phyloP scores from a whole-genome alignment of 176 grass and related monocot species.

The Dactylis glomerata region DNA sequence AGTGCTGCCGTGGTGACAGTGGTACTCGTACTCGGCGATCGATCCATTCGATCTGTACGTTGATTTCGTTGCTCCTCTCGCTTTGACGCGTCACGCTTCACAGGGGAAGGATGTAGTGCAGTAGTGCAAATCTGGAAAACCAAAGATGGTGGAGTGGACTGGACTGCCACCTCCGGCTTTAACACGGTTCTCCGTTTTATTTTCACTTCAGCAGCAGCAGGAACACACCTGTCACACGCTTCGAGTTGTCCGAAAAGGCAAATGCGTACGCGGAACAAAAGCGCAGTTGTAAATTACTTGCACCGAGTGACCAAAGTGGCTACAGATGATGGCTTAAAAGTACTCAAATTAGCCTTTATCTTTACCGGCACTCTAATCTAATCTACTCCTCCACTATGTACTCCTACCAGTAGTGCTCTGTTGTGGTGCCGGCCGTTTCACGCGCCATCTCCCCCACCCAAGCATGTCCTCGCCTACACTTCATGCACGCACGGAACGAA shows the following conservation, averaged over 20 bases:
- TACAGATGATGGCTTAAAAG: neutral
- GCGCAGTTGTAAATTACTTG: neutral
- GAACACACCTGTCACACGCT: neutral
- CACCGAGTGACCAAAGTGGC: neutral
- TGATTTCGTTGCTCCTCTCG: neutral
- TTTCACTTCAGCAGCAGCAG: neutral
- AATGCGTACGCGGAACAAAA: neutral
- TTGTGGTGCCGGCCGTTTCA: neutral
- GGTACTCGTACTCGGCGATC: neutral
- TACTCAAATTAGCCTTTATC: constrained; percentile 12
- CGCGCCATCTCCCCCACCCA: neutral
- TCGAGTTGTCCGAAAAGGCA: neutral
- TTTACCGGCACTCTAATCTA: neutral
- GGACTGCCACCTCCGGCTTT: neutral
- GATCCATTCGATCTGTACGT: constrained; percentile 9
- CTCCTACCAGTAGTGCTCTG: neutral
- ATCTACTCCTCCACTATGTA: neutral
- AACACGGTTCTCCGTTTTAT: neutral
- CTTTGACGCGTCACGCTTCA: constrained; percentile 29
- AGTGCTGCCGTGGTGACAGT: neutral
- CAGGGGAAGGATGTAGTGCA: neutral
- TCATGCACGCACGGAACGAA: neutral
- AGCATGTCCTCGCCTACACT: neutral
- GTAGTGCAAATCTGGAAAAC: neutral
- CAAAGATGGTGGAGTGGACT: neutral